Evolutionary conservation across 495 filamentous ascomycete genomes (phyloP), one percentile per base, ranked within the genome.

Genomic region (Penicillium steckii): DNA sequence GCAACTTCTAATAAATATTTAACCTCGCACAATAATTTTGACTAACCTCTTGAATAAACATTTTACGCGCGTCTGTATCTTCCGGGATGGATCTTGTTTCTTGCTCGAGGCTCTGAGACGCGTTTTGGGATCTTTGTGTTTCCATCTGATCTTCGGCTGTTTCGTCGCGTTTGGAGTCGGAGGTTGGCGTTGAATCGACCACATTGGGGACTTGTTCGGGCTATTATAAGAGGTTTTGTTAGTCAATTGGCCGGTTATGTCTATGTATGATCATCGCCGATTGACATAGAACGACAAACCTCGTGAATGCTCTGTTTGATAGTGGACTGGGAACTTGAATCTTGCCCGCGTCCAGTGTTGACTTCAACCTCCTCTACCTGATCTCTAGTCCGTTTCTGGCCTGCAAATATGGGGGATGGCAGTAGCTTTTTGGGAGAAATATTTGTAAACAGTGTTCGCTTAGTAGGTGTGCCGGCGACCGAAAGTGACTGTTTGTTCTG

Each of bases 11-110:
- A 43, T 5, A 27, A 10, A 27, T 10, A 4, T 10, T 5, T 27
- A 37, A 15, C n/a, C 4, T n/a, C n/a, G 7, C 19, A 7, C 19
- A 33, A 24, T 24, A 19, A 33, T 38, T n/a, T 44, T 18, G 21
- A 47, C 65, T 59, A 56, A 77, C 74, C 54, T 75, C 54, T 69
- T 74, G 68, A 44, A 77, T 75, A 55, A 77, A 77, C 17, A 59
- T 52, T 53, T 72, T 74, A 29, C 74, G 69, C 32, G 72, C 66
- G 35, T 65, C 56, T 7, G 72, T 61, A 49, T 75, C 70, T 40
- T 60, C 55, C 8, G 70, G 70, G 8, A 77, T 43, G 10, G 51
- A 46, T 33, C 44, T 51, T 43, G 62, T 57, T 25, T 46, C 46
- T 51, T 48, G 3, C 15, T 56, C 49, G 21, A 46, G 24, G 24